Base-by-base conservation (phyloP, 805 yeast genomes). In the Sugiyamaella qingdaonensis region DNA sequence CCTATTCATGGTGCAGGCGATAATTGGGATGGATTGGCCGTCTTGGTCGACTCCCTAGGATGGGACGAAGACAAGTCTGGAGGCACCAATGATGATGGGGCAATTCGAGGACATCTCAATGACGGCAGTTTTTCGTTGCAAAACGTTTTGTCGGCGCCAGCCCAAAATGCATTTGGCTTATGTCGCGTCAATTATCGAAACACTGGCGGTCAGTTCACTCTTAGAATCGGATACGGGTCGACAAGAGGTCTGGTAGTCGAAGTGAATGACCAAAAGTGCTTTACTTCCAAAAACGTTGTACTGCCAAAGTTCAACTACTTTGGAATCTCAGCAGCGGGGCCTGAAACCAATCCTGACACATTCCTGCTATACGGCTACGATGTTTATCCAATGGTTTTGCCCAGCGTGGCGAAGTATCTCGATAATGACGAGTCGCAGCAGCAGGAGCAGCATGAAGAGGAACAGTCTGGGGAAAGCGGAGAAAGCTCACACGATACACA, bases 1-100 rank as follows among this genome's bases (percentile, higher is more conserved):
- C 66, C 71, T 2, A 64, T 69, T 7, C 69, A 67, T 54, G 76
- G 76, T 19, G 62, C 68, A 9, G 51, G 60, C 24, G 74, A 71
- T 37, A 39, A 48, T 10, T 72, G 73, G 73, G 74, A 72, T 53
- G 76, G 76, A 1, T 58, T 72, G 41, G 75, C 70, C 4, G 50
- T 72, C n/a, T 61, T 69, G 54, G 56, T 72, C 31, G 76, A 72
- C 58, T 61, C 67, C n/a, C 55, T 58, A 46, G 68, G 64, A 14
- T 58, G 61, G 58, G 56, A 52, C 18, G 47, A 43, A 10, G 19
- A 47, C 2, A 58, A 51, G 33, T 48, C 54, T 31, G 55, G 53
- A 11, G 52, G 48, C 11, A 55, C 52, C 19, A 51, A 46, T 5
- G 58, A 50, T n/a, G 61, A 59, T 8, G 63, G 61, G 7, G 61